Conservation (phyloP, 805 yeast species). For the Hermanozyma aechmeae region DNA sequence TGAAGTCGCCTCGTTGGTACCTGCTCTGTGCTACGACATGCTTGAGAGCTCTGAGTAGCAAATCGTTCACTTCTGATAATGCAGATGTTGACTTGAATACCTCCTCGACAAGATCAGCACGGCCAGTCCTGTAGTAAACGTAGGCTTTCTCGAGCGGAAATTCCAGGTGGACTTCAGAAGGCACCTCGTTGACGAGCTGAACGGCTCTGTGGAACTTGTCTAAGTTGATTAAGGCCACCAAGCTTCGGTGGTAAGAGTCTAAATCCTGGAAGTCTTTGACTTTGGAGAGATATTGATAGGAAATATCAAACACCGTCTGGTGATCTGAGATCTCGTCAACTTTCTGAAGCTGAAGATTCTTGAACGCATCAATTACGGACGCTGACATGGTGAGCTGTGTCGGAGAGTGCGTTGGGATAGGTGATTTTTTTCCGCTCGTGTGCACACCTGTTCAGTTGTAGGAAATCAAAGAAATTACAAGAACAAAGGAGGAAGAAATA, state of each 20-base stretch:
- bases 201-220: constrained; percentile 47
- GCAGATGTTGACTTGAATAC: constrained; percentile 6
- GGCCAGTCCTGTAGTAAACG: constrained; percentile 48
- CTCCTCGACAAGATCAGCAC: constrained; percentile 18
- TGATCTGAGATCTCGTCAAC: constrained; percentile 20
- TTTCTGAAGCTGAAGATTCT: constrained; percentile 23
- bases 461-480: too few species aligned
- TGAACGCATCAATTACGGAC: constrained; percentile 33
- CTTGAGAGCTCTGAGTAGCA: constrained; percentile 25
- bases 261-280: constrained; percentile 26
- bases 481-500: too few species aligned
- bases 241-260: too few species aligned
- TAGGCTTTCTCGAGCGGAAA: constrained; percentile 48
- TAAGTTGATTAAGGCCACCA: constrained; percentile 50
- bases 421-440: too few species aligned
- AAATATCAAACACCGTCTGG: constrained; percentile 26
- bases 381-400: constrained; percentile 18
- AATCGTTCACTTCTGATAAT: constrained; percentile 9
- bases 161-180: constrained; percentile 23
- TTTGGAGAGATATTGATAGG: constrained; percentile 31
- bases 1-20: constrained; percentile 37
- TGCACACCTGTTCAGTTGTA: too few species aligned
- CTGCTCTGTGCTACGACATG: constrained; percentile 47
- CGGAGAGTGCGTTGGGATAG: too few species aligned
- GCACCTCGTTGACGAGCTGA: constrained; percentile 29